A percentile compares a stretch with the other conserved stretches of the same genome.
Evolutionary conservation across 176 grass and related monocot species (phyloP).

Genomic region (Chloris gayana): DNA sequence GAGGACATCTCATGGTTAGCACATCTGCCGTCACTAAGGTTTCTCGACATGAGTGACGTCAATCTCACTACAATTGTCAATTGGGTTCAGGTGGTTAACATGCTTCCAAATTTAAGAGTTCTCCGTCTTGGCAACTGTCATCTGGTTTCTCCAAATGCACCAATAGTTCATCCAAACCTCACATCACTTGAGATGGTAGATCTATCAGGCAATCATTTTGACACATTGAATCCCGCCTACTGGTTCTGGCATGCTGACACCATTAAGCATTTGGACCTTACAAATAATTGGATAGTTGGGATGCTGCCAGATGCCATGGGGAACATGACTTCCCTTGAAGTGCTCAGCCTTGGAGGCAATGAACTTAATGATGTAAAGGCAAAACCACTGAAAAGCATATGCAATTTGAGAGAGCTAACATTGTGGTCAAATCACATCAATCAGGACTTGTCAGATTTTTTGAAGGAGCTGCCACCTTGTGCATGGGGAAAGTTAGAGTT

Average conservation of each 20-base stretch:
- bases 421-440: background rate
- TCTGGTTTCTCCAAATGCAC: background rate
- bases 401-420: background rate
- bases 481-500: background rate
- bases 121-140: background rate
- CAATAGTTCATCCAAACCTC: background rate
- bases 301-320: constrained; percentile 3
- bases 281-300: background rate
- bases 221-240: background rate
- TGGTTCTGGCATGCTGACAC: constrained; percentile 35
- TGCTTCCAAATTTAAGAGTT: constrained; percentile 12
- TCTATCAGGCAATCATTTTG: background rate
- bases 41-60: constrained; percentile 17
- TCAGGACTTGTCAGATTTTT: background rate
- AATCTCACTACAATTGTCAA: background rate
- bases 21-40: background rate
- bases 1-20: constrained; percentile 42
- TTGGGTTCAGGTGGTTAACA: constrained; percentile 31
- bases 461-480: background rate
- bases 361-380: background rate
- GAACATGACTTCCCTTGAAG: constrained; percentile 35
- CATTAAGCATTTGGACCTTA: constrained; percentile 12
- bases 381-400: background rate
- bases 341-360: background rate
- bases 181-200: constrained; percentile 24